Conservation (phyloP, 2,329 filamentous ascomycete genomes). For the Trichoderma koningii region DNA sequence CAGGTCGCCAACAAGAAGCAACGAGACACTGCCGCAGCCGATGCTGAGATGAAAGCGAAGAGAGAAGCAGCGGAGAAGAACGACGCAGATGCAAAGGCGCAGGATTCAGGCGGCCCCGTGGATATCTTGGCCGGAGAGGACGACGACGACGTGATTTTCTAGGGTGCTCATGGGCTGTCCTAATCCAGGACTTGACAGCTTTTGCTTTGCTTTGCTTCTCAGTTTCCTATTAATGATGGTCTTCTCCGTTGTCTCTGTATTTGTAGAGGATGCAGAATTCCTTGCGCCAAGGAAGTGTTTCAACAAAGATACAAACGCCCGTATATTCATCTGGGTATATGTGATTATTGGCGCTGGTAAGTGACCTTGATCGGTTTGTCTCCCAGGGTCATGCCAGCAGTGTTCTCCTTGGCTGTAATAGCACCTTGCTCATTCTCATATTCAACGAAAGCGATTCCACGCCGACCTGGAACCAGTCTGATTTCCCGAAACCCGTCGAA, state of each 20-base stretch:
- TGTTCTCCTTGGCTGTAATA: constrained; percentile 91
- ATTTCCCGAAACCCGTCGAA: constrained; percentile 97
- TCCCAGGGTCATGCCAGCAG: constrained; percentile 77
- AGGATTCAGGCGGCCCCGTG: constrained; percentile 43
- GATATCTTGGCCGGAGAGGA: constrained; percentile 76
- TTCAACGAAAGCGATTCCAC: constrained; percentile 92
- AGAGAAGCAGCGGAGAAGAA: constrained; percentile 53
- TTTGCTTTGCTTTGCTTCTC: constrained; percentile 18
- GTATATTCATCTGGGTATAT: constrained; percentile 4
- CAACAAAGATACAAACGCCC: constrained; percentile 6
- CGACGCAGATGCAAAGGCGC: constrained; percentile 43
- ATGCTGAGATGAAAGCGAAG: constrained; percentile 75
- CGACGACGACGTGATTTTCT: constrained; percentile 87
- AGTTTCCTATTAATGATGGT: not conserved
- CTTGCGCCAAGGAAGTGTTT: not conserved
- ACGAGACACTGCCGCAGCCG: constrained; percentile 69
- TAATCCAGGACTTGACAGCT: constrained; percentile 13
- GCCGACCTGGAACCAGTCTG: constrained; percentile 79
- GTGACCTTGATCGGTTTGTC: constrained; percentile 88
- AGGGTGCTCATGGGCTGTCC: constrained; percentile 29
- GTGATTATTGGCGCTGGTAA: constrained; percentile 79
- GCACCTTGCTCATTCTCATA: constrained; percentile 89
- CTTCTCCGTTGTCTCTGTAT: not conserved
- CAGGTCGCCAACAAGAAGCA: constrained; percentile 82
- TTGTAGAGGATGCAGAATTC: constrained; percentile 8